Base-by-base conservation (phyloP, 108 stramenopile genomes). In the Skeletonema grethae region DNA sequence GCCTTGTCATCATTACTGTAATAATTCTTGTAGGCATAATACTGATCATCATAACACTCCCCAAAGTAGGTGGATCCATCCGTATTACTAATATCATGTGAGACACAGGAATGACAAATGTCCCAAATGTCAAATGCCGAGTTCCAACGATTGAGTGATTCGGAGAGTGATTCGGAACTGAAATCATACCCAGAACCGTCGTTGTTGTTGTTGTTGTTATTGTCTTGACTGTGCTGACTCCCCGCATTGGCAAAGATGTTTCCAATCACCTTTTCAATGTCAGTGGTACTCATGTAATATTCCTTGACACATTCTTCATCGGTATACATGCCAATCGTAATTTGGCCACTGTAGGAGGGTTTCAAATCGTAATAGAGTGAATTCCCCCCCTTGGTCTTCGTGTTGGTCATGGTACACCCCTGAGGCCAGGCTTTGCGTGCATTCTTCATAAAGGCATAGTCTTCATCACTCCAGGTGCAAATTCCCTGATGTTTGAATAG, bases 401-500 rank as follows among this genome's bases (percentile, higher is more conserved):
- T 18, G n/a, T 50, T 56, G 11, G 82, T 57, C 29, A 24, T 22
- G 10, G 68, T 22, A 61, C 84, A 85, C 45, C 82, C 84, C 46
- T 62, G 43, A 9, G 84, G 84, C 75, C 79, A 82, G 2, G 58
- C 53, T 24, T 75, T 55, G 3, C 72, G 55, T 30, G 46, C 67
- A 7, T 36, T 53, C 31, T 83, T 46, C 86, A 86, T 86, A 63
- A 89, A 86, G 12, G 65, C 70, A 61, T 84, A 86, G 41, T 82
- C 82, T 15, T 85, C 79, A 11, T 86, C 83, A 55, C 67, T 66
- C 90, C 86, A 88, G 30, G 84, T 57, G 57, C 87, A 88, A 16
- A 76, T 46, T n/a, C 84, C 87, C 50, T 84, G 70, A 67, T 91
- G 84, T 41, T 88, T 86, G 63, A 91, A 86, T 3, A 91, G 80